Conservation (phyloP, 108 stramenopile species). For the Nitzschia inconspicua region DNA sequence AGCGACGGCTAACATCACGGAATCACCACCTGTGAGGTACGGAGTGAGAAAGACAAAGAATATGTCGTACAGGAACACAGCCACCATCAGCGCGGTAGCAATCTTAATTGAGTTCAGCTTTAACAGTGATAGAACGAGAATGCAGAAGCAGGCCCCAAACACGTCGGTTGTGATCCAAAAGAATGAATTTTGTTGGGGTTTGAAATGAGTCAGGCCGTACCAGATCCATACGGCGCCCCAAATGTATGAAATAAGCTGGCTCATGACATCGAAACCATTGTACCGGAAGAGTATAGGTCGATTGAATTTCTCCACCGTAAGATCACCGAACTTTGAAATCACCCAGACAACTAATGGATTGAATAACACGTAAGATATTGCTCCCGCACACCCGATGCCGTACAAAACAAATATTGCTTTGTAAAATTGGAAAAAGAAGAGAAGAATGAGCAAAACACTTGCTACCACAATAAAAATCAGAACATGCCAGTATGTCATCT, state of each 20-base stretch:
- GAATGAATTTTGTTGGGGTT: slow-evolving; percentile 26
- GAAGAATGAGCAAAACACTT: slow-evolving; percentile 50
- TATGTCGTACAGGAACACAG: slow-evolving; percentile 89
- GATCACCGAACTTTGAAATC: slow-evolving; percentile 11
- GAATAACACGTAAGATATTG: slow-evolving; percentile 26
- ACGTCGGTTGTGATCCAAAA: slow-evolving; percentile 80
- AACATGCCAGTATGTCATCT: slow-evolving; percentile 19
- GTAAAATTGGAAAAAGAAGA: slow-evolving; percentile 71
- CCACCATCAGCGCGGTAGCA: slow-evolving; percentile 66
- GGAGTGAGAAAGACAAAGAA: slow-evolving; percentile 90
- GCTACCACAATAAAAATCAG: slow-evolving; percentile 61
- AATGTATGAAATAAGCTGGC: slow-evolving; percentile 7
- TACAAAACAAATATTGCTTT: slow-evolving; percentile 66
- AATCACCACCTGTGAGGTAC: slow-evolving; percentile 60
- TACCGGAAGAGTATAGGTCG: slow-evolving; percentile 11
- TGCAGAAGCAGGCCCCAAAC: slow-evolving; percentile 78
- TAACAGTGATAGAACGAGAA: slow-evolving; percentile 63
- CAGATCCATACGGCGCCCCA: slow-evolving; percentile 32
- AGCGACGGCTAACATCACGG: slow-evolving; percentile 78
- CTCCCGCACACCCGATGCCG: slow-evolving; percentile 65
- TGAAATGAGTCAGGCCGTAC: slow-evolving; percentile 30
- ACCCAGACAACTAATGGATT: slow-evolving; percentile 3
- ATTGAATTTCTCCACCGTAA: slow-evolving; percentile 18
- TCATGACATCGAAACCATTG: slow-evolving; percentile 22
- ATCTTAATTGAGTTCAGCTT: slow-evolving; percentile 71